Percentiles rank a stretch among this genome's conserved stretches.
phyloP scores from a whole-genome alignment of 768 basidiomycete genomes.

The Cystofilobasidium capitatum region DNA sequence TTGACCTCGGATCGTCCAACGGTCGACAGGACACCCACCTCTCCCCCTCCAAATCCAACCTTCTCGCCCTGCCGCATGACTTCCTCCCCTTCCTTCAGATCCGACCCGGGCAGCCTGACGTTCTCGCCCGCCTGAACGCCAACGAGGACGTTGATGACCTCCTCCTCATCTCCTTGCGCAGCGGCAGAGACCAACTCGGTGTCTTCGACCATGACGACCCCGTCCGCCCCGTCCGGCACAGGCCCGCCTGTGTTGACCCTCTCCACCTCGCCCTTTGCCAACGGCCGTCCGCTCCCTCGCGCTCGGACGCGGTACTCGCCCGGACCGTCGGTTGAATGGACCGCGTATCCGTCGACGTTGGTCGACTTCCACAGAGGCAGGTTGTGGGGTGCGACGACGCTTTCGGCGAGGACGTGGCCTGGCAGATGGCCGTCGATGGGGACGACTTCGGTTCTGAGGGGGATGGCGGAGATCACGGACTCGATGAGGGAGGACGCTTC shows the following conservation, averaged over 20 bases:
- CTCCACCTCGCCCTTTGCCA: constrained; percentile 51
- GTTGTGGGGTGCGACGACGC: constrained; percentile 56
- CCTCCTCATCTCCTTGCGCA: constrained; percentile 51
- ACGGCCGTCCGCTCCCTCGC: constrained; percentile 31
- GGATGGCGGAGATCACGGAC: constrained; percentile 41
- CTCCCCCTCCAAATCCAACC: constrained; percentile 61
- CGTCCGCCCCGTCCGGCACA: constrained; percentile 61
- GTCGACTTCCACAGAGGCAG: constrained; percentile 61
- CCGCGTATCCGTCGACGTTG: constrained; percentile 80
- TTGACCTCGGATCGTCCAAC: constrained; percentile 61
- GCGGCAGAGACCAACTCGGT: constrained; percentile 53
- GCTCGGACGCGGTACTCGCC: constrained; percentile 55
- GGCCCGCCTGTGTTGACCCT: constrained; percentile 82
- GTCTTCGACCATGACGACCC: constrained; percentile 90
- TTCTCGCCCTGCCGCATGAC: constrained; percentile 52
- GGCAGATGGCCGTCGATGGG: constrained; percentile 48
- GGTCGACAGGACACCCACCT: constrained; percentile 71
- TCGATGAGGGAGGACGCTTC: constrained; percentile 55
- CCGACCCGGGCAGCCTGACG: constrained; percentile 61
- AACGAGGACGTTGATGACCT: constrained; percentile 57
- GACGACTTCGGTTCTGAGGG: constrained; percentile 42
- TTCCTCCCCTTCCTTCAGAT: constrained; percentile 58
- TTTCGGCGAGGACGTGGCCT: constrained; percentile 65
- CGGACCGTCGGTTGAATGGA: constrained; percentile 55
- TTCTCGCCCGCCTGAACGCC: constrained; percentile 58